Conservation (phyloP, 345 rosid species). For the Eucalyptus brandiana region DNA sequence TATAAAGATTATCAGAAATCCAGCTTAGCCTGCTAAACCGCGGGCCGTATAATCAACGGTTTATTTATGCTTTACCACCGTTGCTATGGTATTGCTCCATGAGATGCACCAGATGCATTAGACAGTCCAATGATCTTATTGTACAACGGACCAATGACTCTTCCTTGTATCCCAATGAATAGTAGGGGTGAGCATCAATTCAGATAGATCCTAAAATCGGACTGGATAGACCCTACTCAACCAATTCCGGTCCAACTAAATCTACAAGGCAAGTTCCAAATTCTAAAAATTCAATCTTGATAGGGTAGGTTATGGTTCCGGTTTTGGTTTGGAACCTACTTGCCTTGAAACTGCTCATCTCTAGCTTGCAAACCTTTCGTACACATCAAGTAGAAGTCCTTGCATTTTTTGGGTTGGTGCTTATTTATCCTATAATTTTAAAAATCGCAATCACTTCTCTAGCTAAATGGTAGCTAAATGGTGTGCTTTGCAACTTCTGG, state of each 20-base stretch:
- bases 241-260: rapidly evolving
- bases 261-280: not conserved
- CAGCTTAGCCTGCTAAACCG: not conserved
- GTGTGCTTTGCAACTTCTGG: not conserved
- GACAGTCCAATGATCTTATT: not conserved
- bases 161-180: not conserved
- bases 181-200: not conserved
- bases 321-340: not conserved
- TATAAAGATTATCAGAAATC: not conserved
- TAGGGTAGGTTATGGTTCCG: rapidly evolving
- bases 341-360: not conserved
- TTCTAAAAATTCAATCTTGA: not conserved
- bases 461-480: not conserved
- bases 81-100: not conserved
- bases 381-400: not conserved
- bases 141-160: not conserved
- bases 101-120: not conserved
- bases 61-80: not conserved
- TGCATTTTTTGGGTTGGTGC: not conserved
- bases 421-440: not conserved
- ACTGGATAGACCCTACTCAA: not conserved
- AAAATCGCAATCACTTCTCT: not conserved
- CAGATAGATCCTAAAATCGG: not conserved
- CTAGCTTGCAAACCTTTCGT: not conserved
- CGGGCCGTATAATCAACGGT: not conserved